phyloP scores from a whole-genome alignment of 768 basidiomycete genomes.

The Kwoniella europaea region DNA sequence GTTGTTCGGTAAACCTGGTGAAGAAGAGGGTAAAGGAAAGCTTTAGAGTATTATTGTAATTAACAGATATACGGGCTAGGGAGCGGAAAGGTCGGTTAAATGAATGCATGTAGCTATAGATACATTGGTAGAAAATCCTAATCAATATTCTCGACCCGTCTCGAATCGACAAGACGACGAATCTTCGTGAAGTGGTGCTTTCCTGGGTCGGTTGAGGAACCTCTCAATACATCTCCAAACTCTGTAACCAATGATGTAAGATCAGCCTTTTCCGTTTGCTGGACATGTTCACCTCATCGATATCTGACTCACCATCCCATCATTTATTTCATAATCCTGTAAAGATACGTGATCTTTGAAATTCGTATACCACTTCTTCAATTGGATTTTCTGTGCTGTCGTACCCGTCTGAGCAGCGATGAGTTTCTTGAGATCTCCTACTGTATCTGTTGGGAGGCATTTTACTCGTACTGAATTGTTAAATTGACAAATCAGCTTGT shows the following conservation, averaged over 20 bases:
- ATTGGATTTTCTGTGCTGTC: slow-evolving; percentile 76
- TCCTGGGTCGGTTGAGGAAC: not conserved
- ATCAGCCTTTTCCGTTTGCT: slow-evolving; percentile 1
- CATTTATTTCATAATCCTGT: slow-evolving; percentile 59
- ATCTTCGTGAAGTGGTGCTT: not conserved
- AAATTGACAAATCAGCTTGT: not conserved
- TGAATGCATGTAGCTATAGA: slow-evolving; percentile 20
- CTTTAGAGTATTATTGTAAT: not conserved
- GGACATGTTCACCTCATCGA: slow-evolving; percentile 5
- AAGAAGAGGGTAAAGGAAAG: slow-evolving; percentile 16
- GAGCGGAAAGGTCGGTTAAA: not conserved
- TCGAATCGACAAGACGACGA: not conserved
- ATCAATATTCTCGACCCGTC: not conserved
- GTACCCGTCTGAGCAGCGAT: slow-evolving; percentile 97
- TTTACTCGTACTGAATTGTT: slow-evolving; percentile 79
- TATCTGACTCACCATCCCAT: slow-evolving; percentile 57
- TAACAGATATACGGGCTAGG: not conserved
- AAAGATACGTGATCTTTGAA: slow-evolving; percentile 81
- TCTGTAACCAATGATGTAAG: slow-evolving; percentile 30
- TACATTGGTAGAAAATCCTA: not conserved
- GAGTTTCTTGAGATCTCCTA: slow-evolving; percentile 94
- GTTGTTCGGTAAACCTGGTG: slow-evolving; percentile 13
- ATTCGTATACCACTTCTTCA: slow-evolving; percentile 98
- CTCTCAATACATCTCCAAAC: slow-evolving; percentile 57
- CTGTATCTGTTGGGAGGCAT: slow-evolving; percentile 87